Evolutionary conservation across 352 stramenopile genomes (phyloP), one percentile per base, ranked within the genome.

Genomic region (Globisporangium mamillatum): DNA sequence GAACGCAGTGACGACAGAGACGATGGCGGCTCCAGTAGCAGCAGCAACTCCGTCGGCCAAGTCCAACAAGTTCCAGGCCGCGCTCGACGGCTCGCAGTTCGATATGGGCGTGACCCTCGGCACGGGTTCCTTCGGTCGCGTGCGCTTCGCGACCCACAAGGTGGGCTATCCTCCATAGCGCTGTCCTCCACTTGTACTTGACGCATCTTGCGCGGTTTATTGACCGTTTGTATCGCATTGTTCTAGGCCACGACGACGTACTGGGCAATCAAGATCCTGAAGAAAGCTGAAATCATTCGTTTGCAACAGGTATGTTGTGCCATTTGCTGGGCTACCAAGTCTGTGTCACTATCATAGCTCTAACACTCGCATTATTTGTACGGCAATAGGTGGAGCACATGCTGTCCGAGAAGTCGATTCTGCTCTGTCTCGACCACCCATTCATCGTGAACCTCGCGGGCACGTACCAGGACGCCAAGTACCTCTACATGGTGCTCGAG

Each of bases 241-340:
- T 27, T 56, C 12, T 72, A 97, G 92, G 79, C 68, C 1, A 97
- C 89, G 20, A 86, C 85, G 60, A 91, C 95, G 61, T 96, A 96
- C 68, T 98, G 93, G 89, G 97, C 97, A 48, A 98, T 99, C 65
- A 99, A 99, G 81, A 98, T 99, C 67, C 75, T 99, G 36, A 98
- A 98, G 79, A 99, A 99, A 69, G 82, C 86, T 12, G 96, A 98
- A 73, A 96, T 99, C 71, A 96, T 99, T 60, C 90, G 94, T 29
- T 79, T 98, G 67, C 91, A 98, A 66, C 97, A 99, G 76, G 89
- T 94, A 59, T 25, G 9, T 34, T 46, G 27, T 20, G 18, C 16
- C 5, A 27, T 6, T 9, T 22, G 2, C 20, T 18, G 29, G 16
- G 44, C 8, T 60, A 52, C 52, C 10, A 36, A 22, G 10, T 55